A percentile compares a stretch with the other conserved stretches of the same genome.
phyloP scores from a whole-genome alignment of 495 filamentous ascomycete genomes.

The Amniculicola lignicola region DNA sequence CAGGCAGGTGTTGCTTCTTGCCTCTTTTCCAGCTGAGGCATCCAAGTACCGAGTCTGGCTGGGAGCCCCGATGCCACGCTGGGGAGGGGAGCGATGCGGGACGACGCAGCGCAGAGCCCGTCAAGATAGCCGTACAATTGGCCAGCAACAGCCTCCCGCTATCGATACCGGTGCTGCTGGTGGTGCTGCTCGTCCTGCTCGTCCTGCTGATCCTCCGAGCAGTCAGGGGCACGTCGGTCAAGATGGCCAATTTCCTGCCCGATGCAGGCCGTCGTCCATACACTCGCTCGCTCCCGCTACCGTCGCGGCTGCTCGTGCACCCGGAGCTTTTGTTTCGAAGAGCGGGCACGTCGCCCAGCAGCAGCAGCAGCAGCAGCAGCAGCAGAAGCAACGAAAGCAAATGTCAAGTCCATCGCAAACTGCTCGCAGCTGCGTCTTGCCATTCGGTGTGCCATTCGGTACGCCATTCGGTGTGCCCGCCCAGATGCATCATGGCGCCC shows the following conservation, averaged over 20 bases:
- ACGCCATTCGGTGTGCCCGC: background rate
- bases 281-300: background rate
- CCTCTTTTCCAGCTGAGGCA: background rate
- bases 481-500: slow-evolving; percentile 2
- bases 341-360: background rate
- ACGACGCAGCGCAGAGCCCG: slow-evolving; percentile 18
- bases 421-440: background rate
- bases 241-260: background rate
- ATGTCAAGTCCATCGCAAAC: background rate
- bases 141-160: slow-evolving; percentile 19
- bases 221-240: slow-evolving; percentile 16
- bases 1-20: background rate
- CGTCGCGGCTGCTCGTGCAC: background rate
- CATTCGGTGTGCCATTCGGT: slow-evolving; percentile 14
- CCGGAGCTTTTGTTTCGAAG: background rate
- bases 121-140: background rate
- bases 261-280: slow-evolving; percentile 7
- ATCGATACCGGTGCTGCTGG: background rate
- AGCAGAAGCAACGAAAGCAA: background rate
- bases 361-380: background rate
- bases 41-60: background rate
- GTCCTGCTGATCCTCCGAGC: slow-evolving; percentile 12
- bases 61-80: background rate
- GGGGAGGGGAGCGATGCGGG: slow-evolving; percentile 1
- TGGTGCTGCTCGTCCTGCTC: no score